Evolutionary conservation across 1,284 basidiomycete genomes (phyloP).

Genomic region (Xanthoconium separans): DNA sequence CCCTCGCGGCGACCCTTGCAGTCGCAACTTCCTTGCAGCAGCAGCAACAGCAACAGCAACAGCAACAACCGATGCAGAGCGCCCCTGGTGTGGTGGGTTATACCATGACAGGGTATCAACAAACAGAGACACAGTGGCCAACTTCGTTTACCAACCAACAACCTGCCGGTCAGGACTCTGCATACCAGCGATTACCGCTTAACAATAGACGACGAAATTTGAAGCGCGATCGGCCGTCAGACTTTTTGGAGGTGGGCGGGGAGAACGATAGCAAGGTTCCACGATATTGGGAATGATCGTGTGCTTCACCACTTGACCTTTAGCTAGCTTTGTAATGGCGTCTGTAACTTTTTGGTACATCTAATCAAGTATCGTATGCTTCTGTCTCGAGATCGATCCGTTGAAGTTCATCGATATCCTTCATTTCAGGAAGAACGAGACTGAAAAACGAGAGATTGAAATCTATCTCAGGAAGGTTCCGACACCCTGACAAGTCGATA

Average conservation of each 20-base stretch:
- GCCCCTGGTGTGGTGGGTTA: conserved; percentile 36
- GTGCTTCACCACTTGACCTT: background rate
- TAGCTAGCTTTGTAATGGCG: conserved; percentile 5
- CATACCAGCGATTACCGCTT: conserved; percentile 79
- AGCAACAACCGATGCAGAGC: conserved; percentile 34
- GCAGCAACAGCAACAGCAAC: conserved; percentile 37
- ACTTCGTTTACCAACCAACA: conserved; percentile 62
- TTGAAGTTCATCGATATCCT: no score
- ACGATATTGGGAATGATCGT: conserved; percentile 69
- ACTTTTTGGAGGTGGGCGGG: conserved; percentile 73
- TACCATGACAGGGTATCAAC: conserved; percentile 40
- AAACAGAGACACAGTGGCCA: conserved; percentile 40
- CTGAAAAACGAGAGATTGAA: no score
- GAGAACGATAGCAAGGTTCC: conserved; percentile 62
- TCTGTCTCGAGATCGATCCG: no score
- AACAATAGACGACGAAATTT: conserved; percentile 73
- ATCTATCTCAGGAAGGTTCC: no score
- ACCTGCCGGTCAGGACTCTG: conserved; percentile 65
- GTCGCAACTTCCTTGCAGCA: conserved; percentile 48
- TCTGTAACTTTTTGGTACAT: background rate
- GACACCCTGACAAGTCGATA: no score
- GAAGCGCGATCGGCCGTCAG: conserved; percentile 78
- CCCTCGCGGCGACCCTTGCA: conserved; percentile 59
- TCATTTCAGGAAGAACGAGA: no score
- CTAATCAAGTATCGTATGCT: no score